These are phyloP conservation scores for Alternaria arbusti DNA, from an alignment of 2,329 filamentous ascomycete genomes.

Conservation along the genomic window DNA sequence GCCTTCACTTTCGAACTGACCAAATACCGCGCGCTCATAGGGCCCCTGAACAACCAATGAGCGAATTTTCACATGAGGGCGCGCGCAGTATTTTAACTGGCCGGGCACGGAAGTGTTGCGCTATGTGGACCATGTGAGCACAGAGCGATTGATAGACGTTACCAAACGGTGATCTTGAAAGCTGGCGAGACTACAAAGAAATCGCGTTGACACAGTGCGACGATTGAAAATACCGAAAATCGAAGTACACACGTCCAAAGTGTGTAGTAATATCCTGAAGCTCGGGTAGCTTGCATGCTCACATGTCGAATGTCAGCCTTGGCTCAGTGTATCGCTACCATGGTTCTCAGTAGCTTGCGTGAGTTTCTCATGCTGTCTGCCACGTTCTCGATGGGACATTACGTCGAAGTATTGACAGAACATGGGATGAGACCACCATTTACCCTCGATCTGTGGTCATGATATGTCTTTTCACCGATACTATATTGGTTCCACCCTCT, in stretches of 20 bases:
- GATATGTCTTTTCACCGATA: neutral
- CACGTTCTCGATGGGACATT: neutral
- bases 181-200: neutral
- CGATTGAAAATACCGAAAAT: neutral
- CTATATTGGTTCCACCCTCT: neutral
- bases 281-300: neutral
- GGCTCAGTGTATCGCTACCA: neutral
- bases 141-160: neutral
- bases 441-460: neutral
- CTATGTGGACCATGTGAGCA: neutral
- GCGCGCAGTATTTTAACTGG: neutral
- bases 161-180: neutral
- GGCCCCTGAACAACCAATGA: neutral
- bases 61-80: too few species aligned
- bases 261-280: neutral
- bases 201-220: neutral
- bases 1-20: neutral
- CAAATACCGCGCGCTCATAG: neutral
- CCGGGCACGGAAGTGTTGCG: too few species aligned
- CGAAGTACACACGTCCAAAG: neutral
- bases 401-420: neutral
- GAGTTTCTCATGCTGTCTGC: neutral
- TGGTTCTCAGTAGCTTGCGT: neutral
- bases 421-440: neutral
- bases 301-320: neutral